Evolutionary conservation across 2,329 filamentous ascomycete species (phyloP).

Genomic region (Canariomyces notabilis): DNA sequence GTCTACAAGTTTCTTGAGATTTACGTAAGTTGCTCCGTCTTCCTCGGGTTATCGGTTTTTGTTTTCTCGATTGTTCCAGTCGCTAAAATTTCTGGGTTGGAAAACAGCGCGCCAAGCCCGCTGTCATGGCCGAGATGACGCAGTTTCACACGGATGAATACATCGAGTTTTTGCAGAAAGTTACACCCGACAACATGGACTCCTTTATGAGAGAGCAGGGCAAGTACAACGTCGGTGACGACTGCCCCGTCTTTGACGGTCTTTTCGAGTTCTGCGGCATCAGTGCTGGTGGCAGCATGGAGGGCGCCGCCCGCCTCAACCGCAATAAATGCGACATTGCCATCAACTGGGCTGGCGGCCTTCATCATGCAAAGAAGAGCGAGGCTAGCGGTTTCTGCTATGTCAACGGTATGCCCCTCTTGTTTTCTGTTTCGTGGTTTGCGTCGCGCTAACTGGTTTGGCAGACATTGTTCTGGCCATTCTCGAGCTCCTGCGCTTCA

Average conservation of each 20-base stretch:
- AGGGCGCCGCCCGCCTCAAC: conserved; percentile 84
- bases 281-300: conserved; percentile 89
- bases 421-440: not conserved
- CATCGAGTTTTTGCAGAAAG: conserved; percentile 88
- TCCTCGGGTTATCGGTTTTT: too few relatives aligned
- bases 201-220: conserved; percentile 83
- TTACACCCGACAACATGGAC: conserved; percentile 99
- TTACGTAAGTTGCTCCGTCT: conserved; percentile 65
- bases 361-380: conserved; percentile 96
- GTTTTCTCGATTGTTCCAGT: too few relatives aligned
- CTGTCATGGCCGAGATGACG: conserved; percentile 82
- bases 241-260: conserved; percentile 96
- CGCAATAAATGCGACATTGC: conserved; percentile 93
- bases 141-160: conserved; percentile 95
- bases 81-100: too few relatives aligned
- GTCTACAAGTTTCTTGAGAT: conserved; percentile 96
- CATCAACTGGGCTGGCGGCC: conserved; percentile 95
- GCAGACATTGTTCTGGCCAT: conserved; percentile 93
- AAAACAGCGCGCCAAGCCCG: conserved; percentile 71
- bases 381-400: conserved; percentile 98
- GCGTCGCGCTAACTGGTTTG: not conserved
- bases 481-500: conserved; percentile 82
- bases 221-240: conserved; percentile 92
- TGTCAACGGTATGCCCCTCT: conserved; percentile 70
- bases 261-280: conserved; percentile 96